phyloP scores from a whole-genome alignment of 441 rosid species.

The Theobroma grandiflorum region DNA sequence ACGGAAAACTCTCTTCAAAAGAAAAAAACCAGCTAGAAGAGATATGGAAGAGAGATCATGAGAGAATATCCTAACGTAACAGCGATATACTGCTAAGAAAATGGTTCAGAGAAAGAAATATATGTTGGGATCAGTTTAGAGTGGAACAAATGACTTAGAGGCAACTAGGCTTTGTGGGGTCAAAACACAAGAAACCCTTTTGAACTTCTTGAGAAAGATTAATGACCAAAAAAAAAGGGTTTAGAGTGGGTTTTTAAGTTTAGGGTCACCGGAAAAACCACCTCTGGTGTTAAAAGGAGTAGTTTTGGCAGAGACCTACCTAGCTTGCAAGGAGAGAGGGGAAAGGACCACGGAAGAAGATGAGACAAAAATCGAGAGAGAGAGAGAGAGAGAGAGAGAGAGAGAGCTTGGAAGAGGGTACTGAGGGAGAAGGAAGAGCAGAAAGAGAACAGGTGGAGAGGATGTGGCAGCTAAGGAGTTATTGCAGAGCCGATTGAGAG shows the following conservation, averaged over 20 bases:
- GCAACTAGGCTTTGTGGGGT: neutral
- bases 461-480: constrained; percentile 58
- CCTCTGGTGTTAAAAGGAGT: neutral
- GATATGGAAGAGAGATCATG: neutral
- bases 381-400: constrained; percentile 19
- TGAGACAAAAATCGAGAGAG: neutral
- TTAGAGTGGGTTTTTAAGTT: neutral
- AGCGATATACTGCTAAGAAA: neutral
- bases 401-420: constrained; percentile 21
- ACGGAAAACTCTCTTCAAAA: constrained; percentile 3
- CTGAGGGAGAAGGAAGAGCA: constrained; percentile 27
- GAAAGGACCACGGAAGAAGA: neutral
- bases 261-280: constrained; percentile 21
- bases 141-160: neutral
- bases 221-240: neutral
- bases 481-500: constrained; percentile 70
- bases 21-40: neutral
- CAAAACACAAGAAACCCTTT: constrained; percentile 1
- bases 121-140: neutral
- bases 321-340: neutral
- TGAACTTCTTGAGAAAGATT: neutral
- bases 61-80: neutral
- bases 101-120: neutral
- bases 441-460: constrained; percentile 39
- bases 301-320: constrained; percentile 10